Percentiles rank a stretch among this genome's conserved stretches.
Conservation (phyloP, 2,329 filamentous ascomycete genomes). For the Penicillium sclerotigenum region DNA sequence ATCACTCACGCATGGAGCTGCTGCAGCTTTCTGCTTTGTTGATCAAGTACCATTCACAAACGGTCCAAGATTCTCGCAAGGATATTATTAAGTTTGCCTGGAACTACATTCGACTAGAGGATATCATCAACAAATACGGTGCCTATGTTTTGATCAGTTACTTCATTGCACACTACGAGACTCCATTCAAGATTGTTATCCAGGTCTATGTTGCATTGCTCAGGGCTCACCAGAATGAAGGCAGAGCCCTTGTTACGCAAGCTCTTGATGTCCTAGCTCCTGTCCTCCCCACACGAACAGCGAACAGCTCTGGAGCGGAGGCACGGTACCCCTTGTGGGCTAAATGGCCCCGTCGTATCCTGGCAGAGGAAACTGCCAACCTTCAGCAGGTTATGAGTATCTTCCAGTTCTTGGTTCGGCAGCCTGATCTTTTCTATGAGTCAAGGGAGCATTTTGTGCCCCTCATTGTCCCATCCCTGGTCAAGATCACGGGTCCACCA, state of each 20-base stretch:
- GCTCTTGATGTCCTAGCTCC: constrained; percentile 93
- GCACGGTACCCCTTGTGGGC: constrained; percentile 79
- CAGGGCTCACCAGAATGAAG: constrained; percentile 92
- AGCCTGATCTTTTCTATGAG: constrained; percentile 92
- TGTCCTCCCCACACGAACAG: constrained; percentile 75
- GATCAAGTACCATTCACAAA: constrained; percentile 87
- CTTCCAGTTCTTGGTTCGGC: constrained; percentile 91
- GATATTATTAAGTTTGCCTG: constrained; percentile 99
- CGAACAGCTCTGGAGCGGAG: constrained; percentile 58
- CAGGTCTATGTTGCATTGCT: constrained; percentile 92
- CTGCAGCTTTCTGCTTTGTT: constrained; percentile 92
- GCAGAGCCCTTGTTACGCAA: constrained; percentile 85
- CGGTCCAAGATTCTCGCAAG: constrained; percentile 87
- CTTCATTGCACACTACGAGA: constrained; percentile 96
- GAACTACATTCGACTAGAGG: constrained; percentile 97
- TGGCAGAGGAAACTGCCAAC: constrained; percentile 92
- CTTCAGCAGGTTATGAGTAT: constrained; percentile 95
- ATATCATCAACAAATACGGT: constrained; percentile 98
- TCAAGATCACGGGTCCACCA: constrained; percentile 76
- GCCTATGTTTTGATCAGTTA: constrained; percentile 96
- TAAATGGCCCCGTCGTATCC: constrained; percentile 80
- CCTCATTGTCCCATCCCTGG: constrained; percentile 81
- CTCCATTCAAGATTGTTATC: constrained; percentile 89
- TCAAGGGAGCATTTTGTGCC: constrained; percentile 86
- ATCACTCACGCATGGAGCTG: constrained; percentile 93